phyloP scores from a whole-genome alignment of 495 filamentous ascomycete genomes.

The Penicillium cataractarum region DNA sequence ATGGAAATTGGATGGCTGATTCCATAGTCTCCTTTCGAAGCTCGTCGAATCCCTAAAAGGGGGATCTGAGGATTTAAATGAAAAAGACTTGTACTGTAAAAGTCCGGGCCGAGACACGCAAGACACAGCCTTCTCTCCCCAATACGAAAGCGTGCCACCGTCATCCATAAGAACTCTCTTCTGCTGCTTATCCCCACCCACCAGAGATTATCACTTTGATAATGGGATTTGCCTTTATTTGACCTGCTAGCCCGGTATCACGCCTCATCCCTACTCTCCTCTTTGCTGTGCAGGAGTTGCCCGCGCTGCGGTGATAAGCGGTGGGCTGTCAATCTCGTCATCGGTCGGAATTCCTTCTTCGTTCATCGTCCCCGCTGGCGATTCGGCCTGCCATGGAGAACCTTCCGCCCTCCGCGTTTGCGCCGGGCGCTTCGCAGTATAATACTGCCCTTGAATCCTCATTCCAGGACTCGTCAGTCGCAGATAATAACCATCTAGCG shows the following conservation, averaged over 20 bases:
- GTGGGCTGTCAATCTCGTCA: conserved; percentile 15
- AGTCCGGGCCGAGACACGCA: conserved; percentile 6
- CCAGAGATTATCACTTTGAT: conserved; percentile 7
- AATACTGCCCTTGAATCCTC: conserved; percentile 32
- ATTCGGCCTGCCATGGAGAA: conserved; percentile 27
- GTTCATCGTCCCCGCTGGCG: conserved; percentile 5
- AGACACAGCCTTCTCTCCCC: not conserved
- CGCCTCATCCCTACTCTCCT: not conserved
- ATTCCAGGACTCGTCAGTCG: conserved; percentile 31
- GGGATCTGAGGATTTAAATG: not conserved
- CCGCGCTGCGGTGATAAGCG: conserved; percentile 15
- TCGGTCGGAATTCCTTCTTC: conserved; percentile 20
- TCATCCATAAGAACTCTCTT: conserved; percentile 24
- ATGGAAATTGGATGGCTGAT: not conserved
- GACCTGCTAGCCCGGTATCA: conserved; percentile 13
- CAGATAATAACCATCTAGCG: conserved; percentile 35
- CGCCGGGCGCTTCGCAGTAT: conserved; percentile 58
- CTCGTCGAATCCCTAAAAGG: conserved; percentile 7
- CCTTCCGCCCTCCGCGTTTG: conserved; percentile 20
- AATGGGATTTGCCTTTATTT: conserved; percentile 15
- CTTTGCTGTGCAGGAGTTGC: conserved; percentile 3
- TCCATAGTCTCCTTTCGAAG: conserved; percentile 13
- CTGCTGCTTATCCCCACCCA: conserved; percentile 16
- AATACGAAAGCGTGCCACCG: conserved; percentile 16
- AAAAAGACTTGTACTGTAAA: not conserved